Evolutionary conservation across 2,329 filamentous ascomycete species (phyloP), one percentile per base, ranked within the genome.

Genomic region (Penicillium thymicola): DNA sequence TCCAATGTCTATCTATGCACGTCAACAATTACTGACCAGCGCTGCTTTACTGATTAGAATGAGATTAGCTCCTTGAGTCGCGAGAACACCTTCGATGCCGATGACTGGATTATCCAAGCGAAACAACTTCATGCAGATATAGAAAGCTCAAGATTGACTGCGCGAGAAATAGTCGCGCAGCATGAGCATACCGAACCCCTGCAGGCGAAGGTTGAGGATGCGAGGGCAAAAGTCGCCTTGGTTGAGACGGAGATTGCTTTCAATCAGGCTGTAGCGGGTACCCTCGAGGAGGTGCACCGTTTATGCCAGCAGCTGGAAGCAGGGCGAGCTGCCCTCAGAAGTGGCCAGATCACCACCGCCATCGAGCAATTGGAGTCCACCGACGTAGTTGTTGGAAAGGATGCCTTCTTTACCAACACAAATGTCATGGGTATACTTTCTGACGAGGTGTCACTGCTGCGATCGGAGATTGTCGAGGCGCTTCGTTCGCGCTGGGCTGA

Each of bases 111-210:
- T 55, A 78, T 81, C 50, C 90, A 94, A 72, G 91, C 92, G 46
- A 90, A 90, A 73, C 85, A 87, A 51, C 83, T 97, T 8, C 90
- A 96, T 72, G 84, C 87, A 59, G 93, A 97, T 69, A 93, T 97
- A 62, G 85, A 90, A 66, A 84, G 85, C 45, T 93, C 91, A 25
- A 88, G 90, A 67, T 82, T 84, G 16, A 86, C 92, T 36, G 92
- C 93, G 23, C 87, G 87, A 67, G 86, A 92, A 56, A 95, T 97
- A 57, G 83, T 93, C 5, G 83, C 86, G 43, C 85, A 91, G 66
- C 87, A 92, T 51, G 88, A 93, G 67, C 84, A 81, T 28, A 85
- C 87, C 13, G 84, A 85, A 59, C 78, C 79, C 41, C 78, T 90
- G 25, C 79, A 89, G 46, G 81, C 82, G 47, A 78, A 85, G 57